Evolutionary conservation across 495 filamentous ascomycete species (phyloP), one percentile per base, ranked within the genome.

Genomic region (Talaromyces ruber): DNA sequence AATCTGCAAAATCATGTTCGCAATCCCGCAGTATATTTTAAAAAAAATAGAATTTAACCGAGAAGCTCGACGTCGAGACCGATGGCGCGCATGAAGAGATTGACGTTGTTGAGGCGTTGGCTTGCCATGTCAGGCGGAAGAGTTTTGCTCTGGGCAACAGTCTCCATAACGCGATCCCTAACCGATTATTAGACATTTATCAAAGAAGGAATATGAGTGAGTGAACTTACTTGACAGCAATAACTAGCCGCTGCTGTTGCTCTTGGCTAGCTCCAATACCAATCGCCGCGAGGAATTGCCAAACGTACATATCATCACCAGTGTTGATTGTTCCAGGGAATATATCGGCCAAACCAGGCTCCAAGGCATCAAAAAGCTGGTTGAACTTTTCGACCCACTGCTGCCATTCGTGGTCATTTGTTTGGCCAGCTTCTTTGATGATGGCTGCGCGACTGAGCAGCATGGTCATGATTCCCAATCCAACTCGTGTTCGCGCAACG

Each of bases 41-140:
- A 21, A 47, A 47, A 18, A 45, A 2, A 16, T 7, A 6, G 21
- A 28, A 14, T 50, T 70, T 74, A 96, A 70, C 89, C 88, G 65
- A 98, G 86, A 62, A 97, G 78, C 67, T 97, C 94, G 34, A 98
- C 94, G 78, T 98, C 95, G 66, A 98, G 81, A 4, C 94, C 95
- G 72, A 98, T 98, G 58, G 93, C 94, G 64, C 91, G 85, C 93
- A 98, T 97, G 72, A 98, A 98, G 29, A 98, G 77, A 73, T 98
- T 98, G 65, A 98, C 95, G 70, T 97, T 93, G 62, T 87, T 87
- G 53, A 95, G 79, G 60, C 92, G 86, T 70, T 88, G 83, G 66
- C 82, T 85, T 18, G 87, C 84, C 84, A 97, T 87, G 47, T 94
- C 91, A 18, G 86, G 80, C 12, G 95, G 94, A 14, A 98, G 84